phyloP scores from a whole-genome alignment of 192 early-diverging fungal species.

The Podila verticillata region DNA sequence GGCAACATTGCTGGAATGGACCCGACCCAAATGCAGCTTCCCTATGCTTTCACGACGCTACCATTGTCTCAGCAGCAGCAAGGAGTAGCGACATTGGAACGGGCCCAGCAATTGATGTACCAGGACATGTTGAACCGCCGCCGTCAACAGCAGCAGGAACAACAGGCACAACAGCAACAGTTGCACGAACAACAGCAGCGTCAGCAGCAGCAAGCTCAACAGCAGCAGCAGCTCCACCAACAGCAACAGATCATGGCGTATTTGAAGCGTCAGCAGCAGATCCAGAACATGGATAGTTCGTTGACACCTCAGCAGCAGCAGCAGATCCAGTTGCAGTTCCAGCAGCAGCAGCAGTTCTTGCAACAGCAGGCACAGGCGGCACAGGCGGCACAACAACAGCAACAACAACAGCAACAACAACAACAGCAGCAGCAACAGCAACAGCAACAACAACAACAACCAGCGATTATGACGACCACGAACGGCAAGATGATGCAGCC shows the following conservation, averaged over 20 bases:
- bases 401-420: slow-evolving; percentile 18
- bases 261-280: slow-evolving; percentile 47
- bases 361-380: slow-evolving; percentile 12
- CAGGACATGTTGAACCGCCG: slow-evolving; percentile 50
- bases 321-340: slow-evolving; percentile 29
- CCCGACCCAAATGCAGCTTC: slow-evolving; percentile 39
- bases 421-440: slow-evolving; percentile 24
- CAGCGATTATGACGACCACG: slow-evolving; percentile 47
- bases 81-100: slow-evolving; percentile 45
- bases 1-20: slow-evolving; percentile 31
- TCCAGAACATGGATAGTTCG: slow-evolving; percentile 46
- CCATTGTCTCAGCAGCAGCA: slow-evolving; percentile 48
- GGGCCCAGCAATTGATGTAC: slow-evolving; percentile 47
- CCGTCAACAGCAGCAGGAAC: slow-evolving; percentile 42
- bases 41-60: slow-evolving; percentile 44
- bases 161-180: slow-evolving; percentile 15
- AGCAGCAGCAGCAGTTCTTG: slow-evolving; percentile 22
- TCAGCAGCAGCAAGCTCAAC: slow-evolving; percentile 32
- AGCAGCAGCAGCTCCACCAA: slow-evolving; percentile 42
- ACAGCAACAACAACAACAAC: slow-evolving; percentile 9
- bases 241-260: slow-evolving; percentile 51
- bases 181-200: slow-evolving; percentile 23
- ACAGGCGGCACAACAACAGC: neutral
- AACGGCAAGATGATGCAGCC: slow-evolving; percentile 53
- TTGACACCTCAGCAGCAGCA: slow-evolving; percentile 46